A percentile compares a stretch with the other conserved stretches of the same genome.
Evolutionary conservation across 345 rosid genomes (phyloP).

Genomic region (Hibiscus syriacus): DNA sequence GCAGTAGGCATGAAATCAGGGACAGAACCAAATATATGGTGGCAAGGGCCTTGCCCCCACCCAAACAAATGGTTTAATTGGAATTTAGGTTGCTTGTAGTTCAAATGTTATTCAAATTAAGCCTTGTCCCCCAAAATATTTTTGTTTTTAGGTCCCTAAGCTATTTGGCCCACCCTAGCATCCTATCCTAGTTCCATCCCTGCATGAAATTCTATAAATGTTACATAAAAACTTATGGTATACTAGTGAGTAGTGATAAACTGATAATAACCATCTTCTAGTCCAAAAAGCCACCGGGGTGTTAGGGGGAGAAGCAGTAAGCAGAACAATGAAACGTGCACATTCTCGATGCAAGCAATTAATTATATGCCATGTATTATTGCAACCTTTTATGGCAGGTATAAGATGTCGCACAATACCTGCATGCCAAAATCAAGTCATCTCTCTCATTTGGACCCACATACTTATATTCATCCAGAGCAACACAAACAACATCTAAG

Average conservation of each 20-base stretch:
- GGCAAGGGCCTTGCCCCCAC: too few species aligned
- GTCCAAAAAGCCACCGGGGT: not conserved
- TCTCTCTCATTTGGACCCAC: slow-evolving; percentile 93
- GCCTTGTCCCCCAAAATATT: too few species aligned
- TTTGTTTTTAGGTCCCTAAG: too few species aligned
- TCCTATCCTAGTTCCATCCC: too few species aligned
- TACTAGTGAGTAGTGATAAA: too few species aligned
- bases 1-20: too few species aligned
- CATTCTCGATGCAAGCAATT: not conserved
- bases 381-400: not conserved
- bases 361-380: not conserved
- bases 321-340: not conserved
- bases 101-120: too few species aligned
- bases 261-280: not conserved
- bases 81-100: too few species aligned
- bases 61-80: too few species aligned
- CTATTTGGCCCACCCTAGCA: too few species aligned
- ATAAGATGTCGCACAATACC: slow-evolving; percentile 32
- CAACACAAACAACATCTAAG: slow-evolving; percentile 71
- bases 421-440: slow-evolving; percentile 92
- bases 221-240: not conserved
- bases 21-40: too few species aligned
- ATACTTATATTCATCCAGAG: slow-evolving; percentile 80
- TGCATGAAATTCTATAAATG: not conserved
- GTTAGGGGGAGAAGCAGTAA: too few species aligned